Base-by-base conservation (phyloP, 164 flowering plant genomes). In the grape (Vitis vinifera) region DNA sequence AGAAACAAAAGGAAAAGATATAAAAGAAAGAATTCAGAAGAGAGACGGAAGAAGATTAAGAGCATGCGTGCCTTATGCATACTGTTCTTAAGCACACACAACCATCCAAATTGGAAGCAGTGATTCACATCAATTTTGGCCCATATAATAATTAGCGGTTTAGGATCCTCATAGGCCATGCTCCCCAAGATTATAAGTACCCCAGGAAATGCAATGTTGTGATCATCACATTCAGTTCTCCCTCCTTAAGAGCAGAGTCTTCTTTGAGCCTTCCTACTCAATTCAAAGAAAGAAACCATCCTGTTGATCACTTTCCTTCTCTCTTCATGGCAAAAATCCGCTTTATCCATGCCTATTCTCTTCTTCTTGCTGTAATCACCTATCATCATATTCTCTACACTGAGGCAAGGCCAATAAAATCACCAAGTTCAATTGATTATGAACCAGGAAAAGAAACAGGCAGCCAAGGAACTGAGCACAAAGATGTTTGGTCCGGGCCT, bases 401-500 rank as follows among this genome's bases (percentile, higher is more conserved):
- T 29, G 71, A 77, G 61, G 83, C 63, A 63, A 75, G 83, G 56
- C 74, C 60, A 53, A 51, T 73, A 48, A 75, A 59, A 63, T 29
- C 68, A 17, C 7, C 65, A 37, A 4, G 44, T 37, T 37, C 44
- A 37, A 6, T 37, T 37, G 44, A 37, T 37, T 37, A 4, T 37
- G 44, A 37, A 37, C 44, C 44, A 37, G 44, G 5, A 37, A 37
- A 37, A 37, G 44, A 6, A 37, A 37, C 44, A 48, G 51, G 9
- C 11, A 15, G 66, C 47, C 56, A 29, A n/a, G 14, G 10, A 48
- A 27, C 53, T 19, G 31, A 23, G 51, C 48, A 16, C 65, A 12
- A 56, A 56, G 44, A 37, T 37, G 3, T 37, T 37, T 6, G 44
- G 44, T 6, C 5, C 44, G 6, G 7, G 44, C 44, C 44, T 37